Percentiles rank a stretch among this genome's conserved stretches.
These are phyloP conservation scores for Aspergillus sparsus DNA, from an alignment of 495 filamentous ascomycete genomes.

Conservation along the genomic window DNA sequence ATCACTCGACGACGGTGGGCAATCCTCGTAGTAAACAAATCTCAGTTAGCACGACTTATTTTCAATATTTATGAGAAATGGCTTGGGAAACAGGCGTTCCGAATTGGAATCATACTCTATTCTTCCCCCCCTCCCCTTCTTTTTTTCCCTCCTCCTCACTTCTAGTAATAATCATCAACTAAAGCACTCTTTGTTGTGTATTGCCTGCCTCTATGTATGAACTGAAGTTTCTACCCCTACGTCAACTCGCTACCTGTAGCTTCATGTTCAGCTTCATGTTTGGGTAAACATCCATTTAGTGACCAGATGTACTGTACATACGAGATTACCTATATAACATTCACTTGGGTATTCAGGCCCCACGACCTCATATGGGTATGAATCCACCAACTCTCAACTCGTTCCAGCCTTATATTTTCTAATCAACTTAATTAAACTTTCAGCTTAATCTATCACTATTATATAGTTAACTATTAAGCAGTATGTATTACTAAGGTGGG, in stretches of 20 bases:
- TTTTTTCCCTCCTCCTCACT: background rate
- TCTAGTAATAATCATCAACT: background rate
- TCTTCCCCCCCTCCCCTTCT: too few relatives aligned
- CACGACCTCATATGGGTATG: too few relatives aligned
- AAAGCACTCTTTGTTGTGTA: background rate
- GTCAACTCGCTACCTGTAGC: background rate
- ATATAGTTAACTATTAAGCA: too few relatives aligned
- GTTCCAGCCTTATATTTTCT: too few relatives aligned
- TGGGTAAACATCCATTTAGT: background rate
- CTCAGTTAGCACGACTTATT: background rate
- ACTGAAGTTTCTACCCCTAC: too few relatives aligned
- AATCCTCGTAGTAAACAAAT: constrained; percentile 12
- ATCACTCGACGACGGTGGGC: constrained; percentile 20
- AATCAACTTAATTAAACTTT: too few relatives aligned
- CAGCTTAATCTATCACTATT: too few relatives aligned
- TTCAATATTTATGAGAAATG: constrained; percentile 20
- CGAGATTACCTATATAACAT: too few relatives aligned
- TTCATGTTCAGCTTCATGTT: background rate
- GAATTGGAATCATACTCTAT: constrained; percentile 6
- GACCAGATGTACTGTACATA: background rate
- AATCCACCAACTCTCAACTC: too few relatives aligned
- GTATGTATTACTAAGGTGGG: too few relatives aligned
- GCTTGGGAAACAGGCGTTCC: constrained; percentile 22
- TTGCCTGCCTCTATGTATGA: background rate
- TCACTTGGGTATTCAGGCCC: too few relatives aligned